Evolutionary conservation across 2,329 filamentous ascomycete genomes (phyloP).

Genomic region (Pseudocercospora pini-densiflorae): DNA sequence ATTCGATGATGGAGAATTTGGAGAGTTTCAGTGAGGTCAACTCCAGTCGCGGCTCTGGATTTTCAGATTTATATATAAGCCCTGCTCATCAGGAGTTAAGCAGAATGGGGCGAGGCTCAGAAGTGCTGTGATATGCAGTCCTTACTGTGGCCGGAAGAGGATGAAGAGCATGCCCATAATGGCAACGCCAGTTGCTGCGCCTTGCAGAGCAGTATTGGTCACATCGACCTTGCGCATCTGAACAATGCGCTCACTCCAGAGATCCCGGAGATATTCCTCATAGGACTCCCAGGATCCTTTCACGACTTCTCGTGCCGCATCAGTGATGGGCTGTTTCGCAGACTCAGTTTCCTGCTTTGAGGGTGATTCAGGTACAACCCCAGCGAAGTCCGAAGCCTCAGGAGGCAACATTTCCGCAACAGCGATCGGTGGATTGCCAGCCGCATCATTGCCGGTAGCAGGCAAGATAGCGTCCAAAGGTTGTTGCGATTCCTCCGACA

Average conservation of each 20-base stretch:
- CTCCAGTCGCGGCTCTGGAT: background rate
- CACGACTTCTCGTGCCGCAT: conserved; percentile 5
- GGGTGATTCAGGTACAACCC: conserved; percentile 9
- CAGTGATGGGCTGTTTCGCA: background rate
- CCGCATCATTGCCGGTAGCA: conserved; percentile 4
- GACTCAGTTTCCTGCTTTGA: conserved; percentile 1
- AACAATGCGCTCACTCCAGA: conserved; percentile 50
- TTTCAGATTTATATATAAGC: background rate
- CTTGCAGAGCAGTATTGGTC: conserved; percentile 51
- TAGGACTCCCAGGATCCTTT: conserved; percentile 21
- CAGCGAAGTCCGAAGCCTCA: conserved; percentile 29
- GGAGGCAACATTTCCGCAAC: conserved; percentile 32
- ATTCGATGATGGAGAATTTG: conserved; percentile 87
- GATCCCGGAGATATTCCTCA: conserved; percentile 33
- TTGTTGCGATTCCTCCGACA: conserved; percentile 23
- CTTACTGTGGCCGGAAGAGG: conserved; percentile 38
- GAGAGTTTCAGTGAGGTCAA: conserved; percentile 68
- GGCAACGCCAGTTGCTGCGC: conserved; percentile 48
- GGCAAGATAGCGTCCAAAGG: conserved; percentile 15
- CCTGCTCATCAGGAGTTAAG: background rate
- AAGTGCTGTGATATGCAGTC: background rate
- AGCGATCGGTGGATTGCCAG: conserved; percentile 22
- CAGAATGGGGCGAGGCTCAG: background rate
- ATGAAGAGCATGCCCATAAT: conserved; percentile 42
- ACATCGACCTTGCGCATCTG: conserved; percentile 52